Percentiles rank a stretch among this genome's conserved stretches.
Evolutionary conservation across 2,329 filamentous ascomycete genomes (phyloP).

Genomic region (Hirsutella thompsonii): DNA sequence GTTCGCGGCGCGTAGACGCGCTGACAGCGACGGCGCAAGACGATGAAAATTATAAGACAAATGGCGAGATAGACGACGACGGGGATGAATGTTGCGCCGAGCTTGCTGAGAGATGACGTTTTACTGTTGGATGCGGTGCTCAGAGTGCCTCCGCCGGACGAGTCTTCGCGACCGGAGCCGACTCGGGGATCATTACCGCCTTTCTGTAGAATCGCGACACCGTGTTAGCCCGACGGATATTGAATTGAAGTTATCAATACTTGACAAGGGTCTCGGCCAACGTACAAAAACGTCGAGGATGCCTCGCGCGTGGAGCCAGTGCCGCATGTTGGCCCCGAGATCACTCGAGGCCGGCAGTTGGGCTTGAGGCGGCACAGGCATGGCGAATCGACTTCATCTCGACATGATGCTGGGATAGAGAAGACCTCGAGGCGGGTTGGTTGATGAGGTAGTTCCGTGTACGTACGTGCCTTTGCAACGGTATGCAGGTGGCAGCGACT

Average conservation of each 20-base stretch:
- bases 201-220: not conserved
- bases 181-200: slow-evolving; percentile 16
- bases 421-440: no score
- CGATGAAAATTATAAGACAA: slow-evolving; percentile 36
- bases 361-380: slow-evolving; percentile 2
- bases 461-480: no score
- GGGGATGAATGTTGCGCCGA: slow-evolving; percentile 39
- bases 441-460: no score
- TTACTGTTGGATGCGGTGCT: slow-evolving; percentile 19
- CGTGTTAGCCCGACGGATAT: not conserved
- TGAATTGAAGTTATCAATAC: no score
- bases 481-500: no score
- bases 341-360: not conserved
- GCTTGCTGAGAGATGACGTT: slow-evolving; percentile 20
- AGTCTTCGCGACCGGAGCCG: slow-evolving; percentile 20
- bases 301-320: slow-evolving; percentile 1
- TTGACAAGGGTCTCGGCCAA: no score
- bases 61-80: slow-evolving; percentile 35
- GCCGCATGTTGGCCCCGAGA: not conserved
- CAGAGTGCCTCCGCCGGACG: slow-evolving; percentile 18
- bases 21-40: slow-evolving; percentile 30
- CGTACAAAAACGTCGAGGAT: slow-evolving; percentile 5
- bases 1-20: slow-evolving; percentile 44
- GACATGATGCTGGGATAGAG: not conserved
- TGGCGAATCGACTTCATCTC: slow-evolving; percentile 2